Base-by-base conservation (phyloP, 2,329 filamentous ascomycete genomes). In the Pezicula radicicola region DNA sequence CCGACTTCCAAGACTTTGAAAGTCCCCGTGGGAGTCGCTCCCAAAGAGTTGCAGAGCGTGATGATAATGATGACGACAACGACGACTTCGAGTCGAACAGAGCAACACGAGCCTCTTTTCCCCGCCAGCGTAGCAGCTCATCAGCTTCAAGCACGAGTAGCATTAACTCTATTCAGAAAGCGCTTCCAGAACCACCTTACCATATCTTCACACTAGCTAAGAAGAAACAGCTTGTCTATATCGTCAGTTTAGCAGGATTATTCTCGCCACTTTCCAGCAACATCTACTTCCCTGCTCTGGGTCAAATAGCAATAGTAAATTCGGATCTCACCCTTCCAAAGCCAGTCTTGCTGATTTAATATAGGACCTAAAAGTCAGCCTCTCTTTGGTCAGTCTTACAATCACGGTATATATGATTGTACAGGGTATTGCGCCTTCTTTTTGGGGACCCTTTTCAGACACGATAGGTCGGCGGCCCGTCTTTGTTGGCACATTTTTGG, bases 231-330 rank as follows among this genome's bases (percentile, higher is more conserved):
- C 71, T 80, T 33, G 71, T 79, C 21, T 68, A 73, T 60, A 75
- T 77, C 47, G 73, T 79, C 21, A 72, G 76, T 2, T 60, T 76
- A 1, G 78, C 76, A 1, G 75, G 74, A 1, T 66, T 81, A 28
- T 80, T 82, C 64, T 79, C 77, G 3, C 78, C 78, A 1, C 57
- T 77, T 12, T 76, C 76, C 3, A 73, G 72, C 30, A 78, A 75
- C 53, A 79, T 81, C 47, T 80, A 79, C 63, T 70, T 76, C 46
- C 75, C 76, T 1, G 69, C 74, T 0, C 55, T 78, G 5, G 66
- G 70, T 42, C 55, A 64, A 3, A 69, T 77, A 15, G 64, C 71
- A 7, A 51, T 60, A 48, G 69, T 69, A 55, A 35, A 55, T 56
- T 9, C 48, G n/a, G 18, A 27, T 19, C 10, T 51, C 41, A 35